Percentiles rank a stretch among this genome's conserved stretches.
phyloP scores from a whole-genome alignment of 2,329 filamentous ascomycete species.

The Aspergillus unguis region DNA sequence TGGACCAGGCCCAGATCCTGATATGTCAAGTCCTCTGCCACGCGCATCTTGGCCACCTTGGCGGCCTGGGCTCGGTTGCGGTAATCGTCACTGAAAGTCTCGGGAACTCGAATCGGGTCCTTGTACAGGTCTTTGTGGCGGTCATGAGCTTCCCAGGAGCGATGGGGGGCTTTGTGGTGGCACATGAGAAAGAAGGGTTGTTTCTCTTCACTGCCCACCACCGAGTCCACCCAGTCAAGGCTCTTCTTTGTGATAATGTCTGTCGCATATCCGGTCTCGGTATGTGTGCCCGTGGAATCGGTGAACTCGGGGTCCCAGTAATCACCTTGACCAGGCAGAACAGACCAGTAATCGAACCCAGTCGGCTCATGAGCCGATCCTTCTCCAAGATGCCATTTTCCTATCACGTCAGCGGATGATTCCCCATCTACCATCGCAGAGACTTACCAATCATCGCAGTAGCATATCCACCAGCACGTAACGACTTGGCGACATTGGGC shows the following conservation, averaged over 20 bases:
- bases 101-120: constrained; percentile 47
- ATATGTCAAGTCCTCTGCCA: constrained; percentile 51
- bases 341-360: background rate
- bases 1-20: constrained; percentile 52
- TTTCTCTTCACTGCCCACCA: constrained; percentile 30
- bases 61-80: constrained; percentile 53
- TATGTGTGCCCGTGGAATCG: background rate
- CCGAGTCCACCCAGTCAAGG: constrained; percentile 45
- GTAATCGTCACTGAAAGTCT: constrained; percentile 55
- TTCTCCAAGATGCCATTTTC: background rate
- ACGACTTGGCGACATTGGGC: background rate
- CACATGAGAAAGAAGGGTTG: constrained; percentile 56
- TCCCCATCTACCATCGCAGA: background rate
- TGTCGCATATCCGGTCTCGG: background rate
- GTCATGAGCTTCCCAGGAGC: constrained; percentile 50
- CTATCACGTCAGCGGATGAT: background rate
- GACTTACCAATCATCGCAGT: background rate
- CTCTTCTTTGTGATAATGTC: constrained; percentile 16
- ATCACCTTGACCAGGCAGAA: background rate
- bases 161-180: constrained; percentile 56
- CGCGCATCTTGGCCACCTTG: constrained; percentile 50
- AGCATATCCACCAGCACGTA: background rate
- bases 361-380: background rate
- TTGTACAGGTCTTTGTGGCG: constrained; percentile 49
- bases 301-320: background rate